Percentiles rank a stretch among this genome's conserved stretches.
These are phyloP conservation scores for Vigna radiata DNA, from an alignment of 306 rosid species.

Conservation along the genomic window DNA sequence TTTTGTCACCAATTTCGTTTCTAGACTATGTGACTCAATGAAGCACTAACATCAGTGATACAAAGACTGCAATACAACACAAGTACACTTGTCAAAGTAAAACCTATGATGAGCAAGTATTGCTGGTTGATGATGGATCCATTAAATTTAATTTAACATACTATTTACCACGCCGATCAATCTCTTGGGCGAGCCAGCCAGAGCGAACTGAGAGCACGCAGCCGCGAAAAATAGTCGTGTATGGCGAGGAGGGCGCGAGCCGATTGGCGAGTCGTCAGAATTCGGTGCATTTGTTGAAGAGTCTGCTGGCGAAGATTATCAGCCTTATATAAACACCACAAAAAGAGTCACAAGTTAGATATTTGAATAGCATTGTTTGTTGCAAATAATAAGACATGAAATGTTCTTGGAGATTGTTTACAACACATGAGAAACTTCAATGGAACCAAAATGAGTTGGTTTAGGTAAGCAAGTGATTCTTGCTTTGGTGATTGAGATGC, in stretches of 20 bases:
- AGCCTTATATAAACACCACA: constrained; percentile 60
- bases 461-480: constrained; percentile 11
- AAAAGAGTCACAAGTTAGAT: constrained; percentile 27
- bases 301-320: constrained; percentile 97
- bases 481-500: background rate
- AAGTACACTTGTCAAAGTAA: constrained; percentile 37
- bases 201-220: constrained; percentile 96
- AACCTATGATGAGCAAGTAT: constrained; percentile 39
- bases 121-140: constrained; percentile 37
- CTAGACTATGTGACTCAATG: constrained; percentile 45
- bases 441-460: background rate
- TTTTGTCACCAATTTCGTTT: constrained; percentile 42
- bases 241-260: constrained; percentile 97
- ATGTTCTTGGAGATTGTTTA: background rate
- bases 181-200: constrained; percentile 99
- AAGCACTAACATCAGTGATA: constrained; percentile 38
- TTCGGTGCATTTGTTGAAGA: constrained; percentile 94
- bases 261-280: constrained; percentile 92
- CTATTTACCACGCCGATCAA: constrained; percentile 47
- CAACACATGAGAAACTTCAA: constrained; percentile 1
- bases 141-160: constrained; percentile 39
- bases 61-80: constrained; percentile 43
- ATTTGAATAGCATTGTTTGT: background rate
- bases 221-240: constrained; percentile 82
- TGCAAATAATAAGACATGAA: constrained; percentile 30